Evolutionary conservation across 768 basidiomycete species (phyloP), one percentile per base, ranked within the genome.

Genomic region (Glaciozyma martinii): DNA sequence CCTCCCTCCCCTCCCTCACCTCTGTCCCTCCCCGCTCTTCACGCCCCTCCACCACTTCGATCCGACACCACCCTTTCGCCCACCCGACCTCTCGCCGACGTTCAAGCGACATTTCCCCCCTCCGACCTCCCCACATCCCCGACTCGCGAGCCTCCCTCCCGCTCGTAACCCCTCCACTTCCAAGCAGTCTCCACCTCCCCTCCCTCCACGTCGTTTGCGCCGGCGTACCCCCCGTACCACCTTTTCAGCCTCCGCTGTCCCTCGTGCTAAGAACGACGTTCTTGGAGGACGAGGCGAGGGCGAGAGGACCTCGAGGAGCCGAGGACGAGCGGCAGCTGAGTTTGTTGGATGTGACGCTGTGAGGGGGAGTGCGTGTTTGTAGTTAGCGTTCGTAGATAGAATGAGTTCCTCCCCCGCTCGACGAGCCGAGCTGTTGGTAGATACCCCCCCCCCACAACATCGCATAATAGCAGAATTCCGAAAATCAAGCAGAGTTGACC

Each of bases 271-370:
- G n/a, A 23, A 19, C 12, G 21, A 12, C 21, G 46, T 21, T 21
- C 21, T 1, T 25, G 13, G 27, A 25, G n/a, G 49, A 25, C 21
- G 49, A 7, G 5, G n/a, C 23, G 3, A 21, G 1, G 27, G 58
- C 43, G 19, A 23, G 37, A 33, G 32, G 23, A 16, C 23, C 23
- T 23, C 58, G 67, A 19, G 61, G 58, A n/a, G 42, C 59, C 1
- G 68, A 70, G 27, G 68, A 70, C 40, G 65, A 66, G 29, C 59
- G 68, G 15, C 65, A 66, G 47, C 43, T 70, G 15, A 18, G 59
- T 0, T 47, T 70, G 0, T 43, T 70, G 47, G 54, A 56, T 0
- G 40, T 65, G 1, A 27, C 42, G 21, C 19, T 56, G 2, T 68
- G 46, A 52, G 5, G 12, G n/a, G 5, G 6, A 25, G 3, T 10